Evolutionary conservation across 352 stramenopile genomes (phyloP).

Genomic region (Globisporangium perplexum): DNA sequence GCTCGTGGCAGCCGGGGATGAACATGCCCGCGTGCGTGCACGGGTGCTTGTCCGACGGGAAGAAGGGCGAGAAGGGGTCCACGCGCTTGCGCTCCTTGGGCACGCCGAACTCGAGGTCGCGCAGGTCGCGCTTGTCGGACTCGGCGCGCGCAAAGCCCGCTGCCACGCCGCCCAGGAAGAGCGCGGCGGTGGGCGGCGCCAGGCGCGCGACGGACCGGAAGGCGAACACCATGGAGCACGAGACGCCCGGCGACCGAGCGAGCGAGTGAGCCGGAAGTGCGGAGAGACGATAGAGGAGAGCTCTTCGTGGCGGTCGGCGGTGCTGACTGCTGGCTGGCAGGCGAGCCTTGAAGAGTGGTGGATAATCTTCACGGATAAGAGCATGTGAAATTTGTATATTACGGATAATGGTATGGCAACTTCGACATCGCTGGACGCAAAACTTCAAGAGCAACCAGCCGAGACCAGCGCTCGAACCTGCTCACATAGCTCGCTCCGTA

Average conservation of each 20-base stretch:
- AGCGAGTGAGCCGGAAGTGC: not conserved
- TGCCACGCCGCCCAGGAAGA: slow-evolving; percentile 50
- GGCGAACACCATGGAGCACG: slow-evolving; percentile 51
- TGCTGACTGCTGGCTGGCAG: not conserved
- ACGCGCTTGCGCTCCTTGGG: slow-evolving; percentile 85
- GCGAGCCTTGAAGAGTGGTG: not conserved
- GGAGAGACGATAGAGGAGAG: no score
- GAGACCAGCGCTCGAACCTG: no score
- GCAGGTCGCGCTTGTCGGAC: slow-evolving; percentile 69
- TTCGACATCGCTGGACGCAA: no score
- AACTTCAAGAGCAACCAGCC: no score
- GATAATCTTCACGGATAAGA: no score
- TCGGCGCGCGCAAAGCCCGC: slow-evolving; percentile 39
- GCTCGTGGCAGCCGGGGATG: slow-evolving; percentile 89
- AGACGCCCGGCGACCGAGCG: no score
- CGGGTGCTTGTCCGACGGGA: slow-evolving; percentile 87
- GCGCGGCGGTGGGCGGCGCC: slow-evolving; percentile 34
- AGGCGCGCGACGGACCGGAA: slow-evolving; percentile 40
- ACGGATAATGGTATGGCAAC: not conserved
- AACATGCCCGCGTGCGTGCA: slow-evolving; percentile 90
- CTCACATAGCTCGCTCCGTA: no score
- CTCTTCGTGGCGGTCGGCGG: not conserved
- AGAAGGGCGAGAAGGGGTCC: slow-evolving; percentile 86
- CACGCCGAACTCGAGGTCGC: slow-evolving; percentile 83
- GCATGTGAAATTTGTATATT: no score